phyloP scores from a whole-genome alignment of 1,139 yeast genomes.

The Petasospora fabianii region DNA sequence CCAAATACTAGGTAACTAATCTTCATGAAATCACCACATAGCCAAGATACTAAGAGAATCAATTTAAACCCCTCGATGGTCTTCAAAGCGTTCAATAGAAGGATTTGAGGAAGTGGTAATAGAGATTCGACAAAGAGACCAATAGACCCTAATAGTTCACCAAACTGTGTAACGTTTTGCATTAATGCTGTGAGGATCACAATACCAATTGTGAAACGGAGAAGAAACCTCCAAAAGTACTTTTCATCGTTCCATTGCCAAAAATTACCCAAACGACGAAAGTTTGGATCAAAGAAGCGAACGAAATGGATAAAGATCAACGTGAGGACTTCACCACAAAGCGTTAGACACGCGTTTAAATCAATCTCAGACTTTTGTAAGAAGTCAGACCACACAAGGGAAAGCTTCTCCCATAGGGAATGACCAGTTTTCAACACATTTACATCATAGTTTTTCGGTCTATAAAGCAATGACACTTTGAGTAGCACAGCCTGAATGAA shows the following conservation, averaged over 20 bases:
- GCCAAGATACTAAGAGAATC: constrained; percentile 75
- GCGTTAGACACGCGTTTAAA: background rate
- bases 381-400: constrained; percentile 22
- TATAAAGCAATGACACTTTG: constrained; percentile 57
- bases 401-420: constrained; percentile 11
- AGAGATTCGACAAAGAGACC: constrained; percentile 81
- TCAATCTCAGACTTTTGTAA: constrained; percentile 8
- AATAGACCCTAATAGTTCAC: constrained; percentile 60
- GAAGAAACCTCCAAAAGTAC: constrained; percentile 65
- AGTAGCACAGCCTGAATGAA: constrained; percentile 65
- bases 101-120: constrained; percentile 83
- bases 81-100: constrained; percentile 62
- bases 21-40: constrained; percentile 82
- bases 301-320: constrained; percentile 33
- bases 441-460: constrained; percentile 38
- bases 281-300: constrained; percentile 66
- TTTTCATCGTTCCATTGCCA: constrained; percentile 81
- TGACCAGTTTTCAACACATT: constrained; percentile 25
- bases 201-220: constrained; percentile 41
- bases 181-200: constrained; percentile 44
- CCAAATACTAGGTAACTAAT: constrained; percentile 70
- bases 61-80: constrained; percentile 77
- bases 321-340: constrained; percentile 19
- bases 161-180: constrained; percentile 39
- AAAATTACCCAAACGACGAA: constrained; percentile 59